Evolutionary conservation across 176 grass and related monocot genomes (phyloP).

Genomic region (Lolium rigidum): DNA sequence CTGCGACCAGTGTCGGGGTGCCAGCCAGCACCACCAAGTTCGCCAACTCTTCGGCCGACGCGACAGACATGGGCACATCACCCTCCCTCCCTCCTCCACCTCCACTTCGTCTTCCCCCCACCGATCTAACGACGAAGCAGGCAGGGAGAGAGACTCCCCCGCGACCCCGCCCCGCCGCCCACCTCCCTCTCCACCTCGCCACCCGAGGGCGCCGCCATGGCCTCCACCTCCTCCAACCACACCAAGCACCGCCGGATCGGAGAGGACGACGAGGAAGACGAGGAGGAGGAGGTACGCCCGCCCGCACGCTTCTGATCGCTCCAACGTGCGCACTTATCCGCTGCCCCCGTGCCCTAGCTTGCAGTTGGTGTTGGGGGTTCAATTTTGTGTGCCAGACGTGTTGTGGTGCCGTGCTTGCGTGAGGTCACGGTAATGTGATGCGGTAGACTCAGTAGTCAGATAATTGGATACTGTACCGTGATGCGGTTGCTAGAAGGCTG

Average conservation of each 20-base stretch:
- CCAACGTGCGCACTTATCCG: neutral
- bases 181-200: neutral
- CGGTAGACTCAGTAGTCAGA: neutral
- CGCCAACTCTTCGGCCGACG: constrained; percentile 47
- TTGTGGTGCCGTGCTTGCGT: constrained; percentile 18
- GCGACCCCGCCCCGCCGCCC: constrained; percentile 5
- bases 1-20: constrained; percentile 16
- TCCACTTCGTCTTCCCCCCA: constrained; percentile 21
- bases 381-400: neutral
- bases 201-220: constrained; percentile 44
- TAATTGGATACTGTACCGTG: neutral
- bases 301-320: constrained; percentile 10
- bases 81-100: neutral
- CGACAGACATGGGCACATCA: constrained; percentile 36
- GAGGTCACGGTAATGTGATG: constrained; percentile 11
- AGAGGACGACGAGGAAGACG: constrained; percentile 59
- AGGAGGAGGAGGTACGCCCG: constrained; percentile 64
- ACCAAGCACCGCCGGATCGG: constrained; percentile 66
- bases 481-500: neutral
- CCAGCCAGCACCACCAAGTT: constrained; percentile 15
- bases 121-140: constrained; percentile 56
- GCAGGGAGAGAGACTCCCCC: constrained; percentile 10
- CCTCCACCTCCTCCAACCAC: constrained; percentile 58
- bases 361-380: neutral
- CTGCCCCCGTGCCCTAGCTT: neutral